Conservation (phyloP, 768 basidiomycete genomes). For the Mycena metata region DNA sequence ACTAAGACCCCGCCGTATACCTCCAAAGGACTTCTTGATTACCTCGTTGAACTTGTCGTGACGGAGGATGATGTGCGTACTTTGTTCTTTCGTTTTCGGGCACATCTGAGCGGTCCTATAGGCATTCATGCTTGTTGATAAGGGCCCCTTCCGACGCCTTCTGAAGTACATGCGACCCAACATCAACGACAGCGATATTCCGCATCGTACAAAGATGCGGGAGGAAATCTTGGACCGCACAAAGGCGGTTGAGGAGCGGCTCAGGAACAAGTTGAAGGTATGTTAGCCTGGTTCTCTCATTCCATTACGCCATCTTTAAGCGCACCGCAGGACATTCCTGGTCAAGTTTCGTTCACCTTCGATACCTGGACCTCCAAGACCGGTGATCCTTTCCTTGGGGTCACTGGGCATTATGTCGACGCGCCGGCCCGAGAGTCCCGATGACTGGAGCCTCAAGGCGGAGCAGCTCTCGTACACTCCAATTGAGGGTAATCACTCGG, state of each 20-base stretch:
- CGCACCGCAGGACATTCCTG: conserved; percentile 6
- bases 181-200: conserved; percentile 39
- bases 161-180: conserved; percentile 38
- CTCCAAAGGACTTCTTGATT: conserved; percentile 39
- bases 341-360: conserved; percentile 36
- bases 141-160: conserved; percentile 36
- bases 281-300: neutral
- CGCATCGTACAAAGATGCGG: conserved; percentile 39
- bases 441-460: conserved; percentile 24
- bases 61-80: conserved; percentile 35
- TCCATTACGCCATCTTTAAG: neutral
- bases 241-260: conserved; percentile 4
- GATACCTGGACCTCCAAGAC: conserved; percentile 37
- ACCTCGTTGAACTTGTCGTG: conserved; percentile 41
- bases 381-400: conserved; percentile 36
- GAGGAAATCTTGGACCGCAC: conserved; percentile 39
- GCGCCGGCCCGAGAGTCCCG: conserved; percentile 3
- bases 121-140: conserved; percentile 42
- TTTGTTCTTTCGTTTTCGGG: neutral
- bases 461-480: conserved; percentile 33
- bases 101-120: conserved; percentile 1
- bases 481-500: conserved; percentile 34
- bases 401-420: conserved; percentile 40
- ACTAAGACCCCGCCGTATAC: conserved; percentile 35
- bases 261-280: conserved; percentile 15